A percentile compares a stretch with the other conserved stretches of the same genome.
Conservation (phyloP, 345 rosid genomes). For the Diplotaxis tenuifolia region DNA sequence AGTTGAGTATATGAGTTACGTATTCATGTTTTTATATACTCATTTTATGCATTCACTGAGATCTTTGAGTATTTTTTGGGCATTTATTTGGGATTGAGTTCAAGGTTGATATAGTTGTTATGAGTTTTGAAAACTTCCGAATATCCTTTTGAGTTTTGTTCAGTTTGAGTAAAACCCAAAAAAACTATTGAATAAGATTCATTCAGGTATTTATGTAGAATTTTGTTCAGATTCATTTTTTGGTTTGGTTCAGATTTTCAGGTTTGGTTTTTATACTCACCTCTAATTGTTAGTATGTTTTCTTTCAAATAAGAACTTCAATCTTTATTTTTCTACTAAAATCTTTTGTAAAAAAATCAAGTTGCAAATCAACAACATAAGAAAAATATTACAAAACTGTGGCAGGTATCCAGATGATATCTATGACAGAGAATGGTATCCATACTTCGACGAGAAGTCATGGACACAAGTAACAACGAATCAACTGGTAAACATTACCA, state of each 20-base stretch:
- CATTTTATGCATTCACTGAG: neutral
- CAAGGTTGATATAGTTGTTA: neutral
- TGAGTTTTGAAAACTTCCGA: too few relatives aligned
- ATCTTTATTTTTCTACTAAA: neutral
- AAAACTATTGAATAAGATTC: neutral
- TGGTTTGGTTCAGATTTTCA: neutral
- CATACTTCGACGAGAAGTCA: slow-evolving; percentile 8
- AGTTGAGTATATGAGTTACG: neutral
- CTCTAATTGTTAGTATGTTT: neutral
- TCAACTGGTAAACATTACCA: neutral
- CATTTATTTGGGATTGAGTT: neutral
- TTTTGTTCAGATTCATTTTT: neutral
- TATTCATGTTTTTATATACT: neutral
- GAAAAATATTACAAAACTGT: slow-evolving; percentile 3
- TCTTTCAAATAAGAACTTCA: neutral
- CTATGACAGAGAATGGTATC: slow-evolving; percentile 29
- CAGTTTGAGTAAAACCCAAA: neutral
- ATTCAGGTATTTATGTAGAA: neutral
- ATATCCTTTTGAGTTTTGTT: too few relatives aligned
- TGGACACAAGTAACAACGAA: slow-evolving; percentile 30
- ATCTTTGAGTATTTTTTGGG: neutral
- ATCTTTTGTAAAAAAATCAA: neutral
- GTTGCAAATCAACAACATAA: neutral
- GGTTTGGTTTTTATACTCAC: neutral
- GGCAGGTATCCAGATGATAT: slow-evolving; percentile 29